A percentile compares a stretch with the other conserved stretches of the same genome.
Evolutionary conservation across 2,329 filamentous ascomycete genomes (phyloP).

Genomic region (Exophiala bonariae): DNA sequence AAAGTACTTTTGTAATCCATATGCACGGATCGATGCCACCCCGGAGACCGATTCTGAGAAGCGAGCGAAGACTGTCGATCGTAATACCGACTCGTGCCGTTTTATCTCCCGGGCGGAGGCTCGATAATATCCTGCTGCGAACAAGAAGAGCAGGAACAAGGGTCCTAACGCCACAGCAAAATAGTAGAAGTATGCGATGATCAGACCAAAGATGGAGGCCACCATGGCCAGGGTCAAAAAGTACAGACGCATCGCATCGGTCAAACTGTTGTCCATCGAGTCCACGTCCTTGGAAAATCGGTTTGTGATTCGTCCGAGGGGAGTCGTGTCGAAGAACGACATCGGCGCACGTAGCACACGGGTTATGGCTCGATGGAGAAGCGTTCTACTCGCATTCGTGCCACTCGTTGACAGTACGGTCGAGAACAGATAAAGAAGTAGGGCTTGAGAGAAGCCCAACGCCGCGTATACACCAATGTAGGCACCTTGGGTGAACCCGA

Average conservation of each 20-base stretch:
- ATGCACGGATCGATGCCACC: slow-evolving; percentile 82
- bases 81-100: slow-evolving; percentile 84
- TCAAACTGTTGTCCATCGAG: slow-evolving; percentile 91
- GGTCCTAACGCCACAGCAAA: slow-evolving; percentile 71
- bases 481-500: slow-evolving; percentile 61
- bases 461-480: slow-evolving; percentile 73
- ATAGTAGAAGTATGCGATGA: slow-evolving; percentile 94
- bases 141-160: slow-evolving; percentile 73
- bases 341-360: slow-evolving; percentile 69
- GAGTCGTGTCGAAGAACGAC: slow-evolving; percentile 97
- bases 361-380: slow-evolving; percentile 77
- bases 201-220: slow-evolving; percentile 78
- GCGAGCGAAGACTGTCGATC: slow-evolving; percentile 84
- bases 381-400: slow-evolving; percentile 76
- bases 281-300: slow-evolving; percentile 94
- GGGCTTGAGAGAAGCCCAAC: slow-evolving; percentile 68
- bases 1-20: slow-evolving; percentile 78
- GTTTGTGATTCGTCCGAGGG: slow-evolving; percentile 91
- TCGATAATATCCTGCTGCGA: slow-evolving; percentile 84
- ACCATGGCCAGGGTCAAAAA: slow-evolving; percentile 83
- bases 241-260: slow-evolving; percentile 90
- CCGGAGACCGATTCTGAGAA: slow-evolving; percentile 88
- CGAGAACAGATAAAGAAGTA: slow-evolving; percentile 79
- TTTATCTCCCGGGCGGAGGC: slow-evolving; percentile 92
- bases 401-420: slow-evolving; percentile 75